Evolutionary conservation across 352 stramenopile genomes (phyloP).

Genomic region (Pythium insidiosum): DNA sequence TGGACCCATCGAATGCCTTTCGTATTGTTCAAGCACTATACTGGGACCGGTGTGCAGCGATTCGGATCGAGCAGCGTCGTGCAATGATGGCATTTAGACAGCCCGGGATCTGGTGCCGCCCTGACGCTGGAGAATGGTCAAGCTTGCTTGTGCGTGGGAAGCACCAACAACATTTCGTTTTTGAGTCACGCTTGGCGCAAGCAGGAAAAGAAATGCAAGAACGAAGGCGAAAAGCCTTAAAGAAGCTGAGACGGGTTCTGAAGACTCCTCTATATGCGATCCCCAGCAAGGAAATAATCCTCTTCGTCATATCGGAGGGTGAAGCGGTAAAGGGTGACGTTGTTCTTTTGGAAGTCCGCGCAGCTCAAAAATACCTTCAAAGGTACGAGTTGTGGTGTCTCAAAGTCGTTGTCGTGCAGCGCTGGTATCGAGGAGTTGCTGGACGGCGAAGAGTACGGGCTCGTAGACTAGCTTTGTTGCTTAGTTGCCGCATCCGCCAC

Average conservation of each 20-base stretch:
- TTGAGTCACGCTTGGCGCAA: conserved; percentile 46
- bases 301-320: conserved; percentile 39
- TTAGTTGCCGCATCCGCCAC: conserved; percentile 20
- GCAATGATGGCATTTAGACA: conserved; percentile 34
- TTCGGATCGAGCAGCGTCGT: conserved; percentile 50
- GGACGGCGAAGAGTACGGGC: conserved; percentile 20
- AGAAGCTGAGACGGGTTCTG: conserved; percentile 41
- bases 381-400: conserved; percentile 64
- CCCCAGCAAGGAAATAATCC: conserved; percentile 31
- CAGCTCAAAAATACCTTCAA: conserved; percentile 35
- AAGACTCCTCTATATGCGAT: conserved; percentile 55
- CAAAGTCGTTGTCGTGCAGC: conserved; percentile 33
- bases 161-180: conserved; percentile 58
- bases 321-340: conserved; percentile 56
- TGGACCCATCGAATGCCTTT: not conserved
- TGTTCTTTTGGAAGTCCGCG: conserved; percentile 63
- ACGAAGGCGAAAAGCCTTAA: conserved; percentile 32
- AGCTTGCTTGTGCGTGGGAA: conserved; percentile 48
- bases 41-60: conserved; percentile 70
- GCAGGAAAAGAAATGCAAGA: conserved; percentile 47
- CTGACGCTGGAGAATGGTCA: conserved; percentile 64
- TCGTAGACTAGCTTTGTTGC: conserved; percentile 20
- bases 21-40: conserved; percentile 65
- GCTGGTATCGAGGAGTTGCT: conserved; percentile 46
- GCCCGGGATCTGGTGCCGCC: conserved; percentile 55